These are phyloP conservation scores for Flaveria ramosissima DNA, from an alignment of 129 eudicot species.

Conservation along the genomic window DNA sequence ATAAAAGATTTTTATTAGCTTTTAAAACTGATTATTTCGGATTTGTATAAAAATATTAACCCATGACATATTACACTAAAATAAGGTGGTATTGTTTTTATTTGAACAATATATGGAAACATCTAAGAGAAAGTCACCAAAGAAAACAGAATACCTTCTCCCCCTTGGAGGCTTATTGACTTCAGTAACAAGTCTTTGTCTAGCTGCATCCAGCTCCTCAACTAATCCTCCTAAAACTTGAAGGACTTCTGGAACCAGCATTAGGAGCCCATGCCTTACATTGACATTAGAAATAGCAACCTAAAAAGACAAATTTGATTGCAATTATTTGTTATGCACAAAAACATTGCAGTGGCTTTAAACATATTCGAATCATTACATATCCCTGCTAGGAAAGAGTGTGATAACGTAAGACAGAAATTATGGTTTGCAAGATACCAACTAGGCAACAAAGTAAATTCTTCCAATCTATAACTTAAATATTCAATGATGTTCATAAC, in stretches of 20 bases:
- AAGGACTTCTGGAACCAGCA: conserved; percentile 93
- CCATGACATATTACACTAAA: background rate
- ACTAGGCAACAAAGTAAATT: conserved; percentile 7
- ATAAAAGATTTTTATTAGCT: background rate
- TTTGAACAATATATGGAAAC: background rate
- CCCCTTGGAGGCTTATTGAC: conserved; percentile 96
- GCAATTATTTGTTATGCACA: background rate
- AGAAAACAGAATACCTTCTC: conserved; percentile 55
- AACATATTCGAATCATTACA: background rate
- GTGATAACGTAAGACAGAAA: background rate
- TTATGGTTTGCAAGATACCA: background rate
- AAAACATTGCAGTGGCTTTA: background rate
- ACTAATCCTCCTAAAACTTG: conserved; percentile 81
- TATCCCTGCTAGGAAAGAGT: background rate
- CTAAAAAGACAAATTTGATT: conserved; percentile 36
- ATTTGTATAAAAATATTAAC: background rate
- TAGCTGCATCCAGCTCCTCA: conserved; percentile 82
- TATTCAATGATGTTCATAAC: background rate
- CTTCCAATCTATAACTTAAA: background rate
- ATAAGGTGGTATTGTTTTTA: background rate
- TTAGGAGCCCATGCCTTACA: conserved; percentile 75
- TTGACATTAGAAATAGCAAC: conserved; percentile 69
- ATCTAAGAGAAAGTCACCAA: background rate
- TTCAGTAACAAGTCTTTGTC: conserved; percentile 79
- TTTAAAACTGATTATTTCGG: background rate